phyloP scores from a whole-genome alignment of 2,329 filamentous ascomycete genomes.

The Cephalotrichum gorgonifer region DNA sequence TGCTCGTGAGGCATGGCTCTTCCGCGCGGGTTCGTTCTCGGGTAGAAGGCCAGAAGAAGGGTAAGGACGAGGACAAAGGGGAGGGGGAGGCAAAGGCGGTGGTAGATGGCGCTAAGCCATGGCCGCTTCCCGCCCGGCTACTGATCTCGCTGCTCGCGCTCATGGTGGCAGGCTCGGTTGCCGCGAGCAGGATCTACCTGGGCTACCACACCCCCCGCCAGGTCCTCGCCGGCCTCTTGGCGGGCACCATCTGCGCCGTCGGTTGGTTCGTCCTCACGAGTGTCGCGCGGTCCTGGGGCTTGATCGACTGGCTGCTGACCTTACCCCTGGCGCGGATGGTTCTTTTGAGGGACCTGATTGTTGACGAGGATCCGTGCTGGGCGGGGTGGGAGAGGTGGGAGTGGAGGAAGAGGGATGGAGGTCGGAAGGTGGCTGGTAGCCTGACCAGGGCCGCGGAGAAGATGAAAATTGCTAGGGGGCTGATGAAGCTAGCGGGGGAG shows the following conservation, averaged over 20 bases:
- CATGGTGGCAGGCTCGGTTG: constrained; percentile 55
- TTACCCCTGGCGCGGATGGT: constrained; percentile 53
- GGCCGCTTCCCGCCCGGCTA: constrained; percentile 51
- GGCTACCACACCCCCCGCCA: constrained; percentile 86
- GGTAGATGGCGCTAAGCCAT: constrained; percentile 13
- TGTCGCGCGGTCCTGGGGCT: constrained; percentile 54
- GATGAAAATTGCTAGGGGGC: not conserved
- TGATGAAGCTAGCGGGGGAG: too few relatives aligned
- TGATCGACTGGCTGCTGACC: constrained; percentile 64
- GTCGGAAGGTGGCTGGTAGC: not conserved
- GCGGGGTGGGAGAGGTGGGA: constrained; percentile 94
- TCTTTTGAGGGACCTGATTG: constrained; percentile 70
- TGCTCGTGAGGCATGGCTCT: constrained; percentile 68
- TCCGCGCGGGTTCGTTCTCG: too few relatives aligned
- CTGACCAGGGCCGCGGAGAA: too few relatives aligned
- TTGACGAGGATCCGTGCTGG: constrained; percentile 81
- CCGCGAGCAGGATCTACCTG: constrained; percentile 78
- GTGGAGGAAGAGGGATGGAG: constrained; percentile 23
- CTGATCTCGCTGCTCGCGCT: constrained; percentile 44
- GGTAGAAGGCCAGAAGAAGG: too few relatives aligned
- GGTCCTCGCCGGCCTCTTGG: constrained; percentile 68
- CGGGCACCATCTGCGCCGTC: constrained; percentile 60
- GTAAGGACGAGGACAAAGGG: constrained; percentile 1
- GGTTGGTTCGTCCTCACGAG: constrained; percentile 70
- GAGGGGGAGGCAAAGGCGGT: too few relatives aligned